phyloP scores from a whole-genome alignment of 306 rosid species.

The Comarum palustre region DNA sequence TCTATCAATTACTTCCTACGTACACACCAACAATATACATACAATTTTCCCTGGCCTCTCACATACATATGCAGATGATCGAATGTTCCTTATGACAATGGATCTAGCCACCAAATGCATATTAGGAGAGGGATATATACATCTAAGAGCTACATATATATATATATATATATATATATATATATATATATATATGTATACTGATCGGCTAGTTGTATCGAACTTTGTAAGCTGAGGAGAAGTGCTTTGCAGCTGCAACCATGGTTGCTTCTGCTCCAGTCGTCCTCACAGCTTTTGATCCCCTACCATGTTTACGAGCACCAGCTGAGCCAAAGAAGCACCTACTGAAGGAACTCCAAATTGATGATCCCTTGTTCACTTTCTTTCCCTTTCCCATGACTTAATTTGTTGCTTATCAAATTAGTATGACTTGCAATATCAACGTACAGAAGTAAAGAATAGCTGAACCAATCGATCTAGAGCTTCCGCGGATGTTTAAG shows the following conservation, averaged over 20 bases:
- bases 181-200: no score
- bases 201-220: conserved; percentile 5
- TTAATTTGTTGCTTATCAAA: background rate
- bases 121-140: no score
- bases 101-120: no score
- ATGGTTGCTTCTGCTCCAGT: conserved; percentile 38
- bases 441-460: background rate
- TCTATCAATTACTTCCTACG: no score
- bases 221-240: conserved; percentile 41
- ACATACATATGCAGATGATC: no score
- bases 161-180: no score
- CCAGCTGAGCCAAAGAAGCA: background rate
- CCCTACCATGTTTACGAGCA: conserved; percentile 18
- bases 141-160: no score
- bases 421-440: background rate
- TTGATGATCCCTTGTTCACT: background rate
- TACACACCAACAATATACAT: no score
- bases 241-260: conserved; percentile 44
- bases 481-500: background rate
- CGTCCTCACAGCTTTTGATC: conserved; percentile 14
- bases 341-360: background rate
- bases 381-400: conserved; percentile 22
- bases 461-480: background rate
- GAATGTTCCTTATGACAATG: no score
- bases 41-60: no score